phyloP scores from a whole-genome alignment of 2,329 filamentous ascomycete species.

The Epichloe bromicola region DNA sequence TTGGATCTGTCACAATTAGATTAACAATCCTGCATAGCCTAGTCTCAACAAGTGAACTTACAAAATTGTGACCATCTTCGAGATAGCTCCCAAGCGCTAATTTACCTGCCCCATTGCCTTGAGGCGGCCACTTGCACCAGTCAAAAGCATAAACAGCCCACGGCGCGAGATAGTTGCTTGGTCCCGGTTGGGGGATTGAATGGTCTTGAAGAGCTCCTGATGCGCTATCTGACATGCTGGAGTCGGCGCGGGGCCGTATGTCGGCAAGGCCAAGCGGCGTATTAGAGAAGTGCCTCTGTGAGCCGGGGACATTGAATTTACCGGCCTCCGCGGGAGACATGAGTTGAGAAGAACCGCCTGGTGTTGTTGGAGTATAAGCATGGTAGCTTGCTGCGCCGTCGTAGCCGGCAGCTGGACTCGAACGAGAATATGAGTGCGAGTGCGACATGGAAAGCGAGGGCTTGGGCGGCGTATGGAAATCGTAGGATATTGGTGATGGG shows the following conservation, averaged over 20 bases:
- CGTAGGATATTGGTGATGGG: conserved; percentile 31
- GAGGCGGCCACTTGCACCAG: conserved; percentile 96
- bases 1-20: conserved; percentile 57
- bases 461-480: conserved; percentile 52
- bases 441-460: conserved; percentile 55
- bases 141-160: conserved; percentile 96
- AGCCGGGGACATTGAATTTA: conserved; percentile 44
- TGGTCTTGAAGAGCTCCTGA: conserved; percentile 54
- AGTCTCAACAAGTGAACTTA: conserved; percentile 29
- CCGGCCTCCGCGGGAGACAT: conserved; percentile 39
- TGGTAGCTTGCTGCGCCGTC: conserved; percentile 41
- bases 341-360: conserved; percentile 51
- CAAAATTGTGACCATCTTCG: conserved; percentile 97
- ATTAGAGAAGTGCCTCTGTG: conserved; percentile 56
- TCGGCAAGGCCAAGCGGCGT: conserved; percentile 85
- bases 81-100: conserved; percentile 91
- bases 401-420: conserved; percentile 58
- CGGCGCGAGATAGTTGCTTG: conserved; percentile 85
- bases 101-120: conserved; percentile 72
- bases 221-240: conserved; percentile 59
- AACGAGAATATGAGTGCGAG: conserved; percentile 69
- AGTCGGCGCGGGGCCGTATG: conserved; percentile 78
- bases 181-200: conserved; percentile 50
- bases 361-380: conserved; percentile 51
- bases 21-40: background rate